Percentiles rank a stretch among this genome's conserved stretches.
phyloP scores from a whole-genome alignment of 495 filamentous ascomycete genomes.

The Aspergillus indologenus region DNA sequence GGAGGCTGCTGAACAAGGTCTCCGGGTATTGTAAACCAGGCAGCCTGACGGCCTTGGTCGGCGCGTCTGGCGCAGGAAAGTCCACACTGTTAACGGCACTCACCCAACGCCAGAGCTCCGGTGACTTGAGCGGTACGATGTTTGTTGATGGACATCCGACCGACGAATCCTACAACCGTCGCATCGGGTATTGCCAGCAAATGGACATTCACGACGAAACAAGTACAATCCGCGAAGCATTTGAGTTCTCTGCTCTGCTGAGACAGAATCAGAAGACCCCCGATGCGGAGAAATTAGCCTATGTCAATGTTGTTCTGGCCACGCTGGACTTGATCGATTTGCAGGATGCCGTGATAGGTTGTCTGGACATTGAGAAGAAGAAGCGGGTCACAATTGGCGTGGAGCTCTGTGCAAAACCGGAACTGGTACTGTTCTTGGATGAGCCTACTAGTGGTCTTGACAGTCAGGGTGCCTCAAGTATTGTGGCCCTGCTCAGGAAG shows the following conservation, averaged over 20 bases:
- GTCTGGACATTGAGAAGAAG: conserved; percentile 60
- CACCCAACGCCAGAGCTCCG: conserved; percentile 71
- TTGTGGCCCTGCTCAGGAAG: conserved; percentile 67
- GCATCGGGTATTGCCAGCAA: conserved; percentile 82
- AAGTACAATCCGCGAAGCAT: conserved; percentile 78
- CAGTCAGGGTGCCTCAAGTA: conserved; percentile 69
- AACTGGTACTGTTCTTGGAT: conserved; percentile 68
- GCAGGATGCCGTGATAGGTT: conserved; percentile 79
- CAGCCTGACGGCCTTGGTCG: conserved; percentile 75
- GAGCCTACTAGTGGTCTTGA: conserved; percentile 75
- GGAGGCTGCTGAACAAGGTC: conserved; percentile 25
- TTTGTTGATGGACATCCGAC: conserved; percentile 68
- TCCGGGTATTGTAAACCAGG: conserved; percentile 60
- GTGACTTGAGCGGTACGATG: conserved; percentile 63
- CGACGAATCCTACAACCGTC: conserved; percentile 70
- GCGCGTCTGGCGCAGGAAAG: conserved; percentile 82
- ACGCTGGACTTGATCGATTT: conserved; percentile 79
- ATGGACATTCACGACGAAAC: conserved; percentile 83
- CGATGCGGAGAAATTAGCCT: conserved; percentile 70
- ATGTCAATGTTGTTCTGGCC: conserved; percentile 76
- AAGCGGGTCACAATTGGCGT: conserved; percentile 77
- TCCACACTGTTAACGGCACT: conserved; percentile 81
- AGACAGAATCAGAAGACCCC: conserved; percentile 68
- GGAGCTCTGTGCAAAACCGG: conserved; percentile 74
- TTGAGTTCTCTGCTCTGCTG: conserved; percentile 80